Conservation (phyloP, 1,139 yeast genomes). For the Yamadazyma songkhlaensis region DNA sequence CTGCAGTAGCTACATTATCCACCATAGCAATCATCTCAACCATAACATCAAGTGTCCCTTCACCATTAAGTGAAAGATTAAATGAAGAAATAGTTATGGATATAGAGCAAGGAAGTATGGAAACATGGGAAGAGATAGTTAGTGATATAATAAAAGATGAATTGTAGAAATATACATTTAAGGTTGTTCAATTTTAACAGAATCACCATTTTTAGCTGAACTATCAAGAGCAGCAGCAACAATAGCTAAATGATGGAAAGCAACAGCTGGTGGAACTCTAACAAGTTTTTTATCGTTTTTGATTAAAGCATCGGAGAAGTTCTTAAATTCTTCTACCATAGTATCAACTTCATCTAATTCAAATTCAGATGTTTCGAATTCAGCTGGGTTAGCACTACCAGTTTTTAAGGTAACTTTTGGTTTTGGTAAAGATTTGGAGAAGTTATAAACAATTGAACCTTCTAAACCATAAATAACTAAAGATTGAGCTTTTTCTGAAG, state of each 20-base stretch:
- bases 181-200: constrained; percentile 46
- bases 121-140: constrained; percentile 12
- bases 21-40: neutral
- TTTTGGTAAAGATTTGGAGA: constrained; percentile 48
- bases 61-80: constrained; percentile 1
- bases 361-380: constrained; percentile 45
- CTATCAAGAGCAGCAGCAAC: constrained; percentile 82
- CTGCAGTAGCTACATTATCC: neutral
- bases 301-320: constrained; percentile 68
- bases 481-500: constrained; percentile 63
- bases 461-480: constrained; percentile 73
- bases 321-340: constrained; percentile 61
- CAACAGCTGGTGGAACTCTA: constrained; percentile 62
- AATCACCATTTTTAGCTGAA: constrained; percentile 55
- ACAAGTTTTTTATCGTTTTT: constrained; percentile 61
- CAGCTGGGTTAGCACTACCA: constrained; percentile 41
- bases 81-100: constrained; percentile 13
- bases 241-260: constrained; percentile 90
- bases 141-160: constrained; percentile 9
- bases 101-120: constrained; percentile 7
- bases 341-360: constrained; percentile 56
- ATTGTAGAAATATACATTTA: constrained; percentile 6
- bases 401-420: constrained; percentile 50
- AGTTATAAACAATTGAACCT: constrained; percentile 69
- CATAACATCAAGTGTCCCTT: neutral